Base-by-base conservation (phyloP, 176 grass and related monocot genomes). In the Thalia dealbata region DNA sequence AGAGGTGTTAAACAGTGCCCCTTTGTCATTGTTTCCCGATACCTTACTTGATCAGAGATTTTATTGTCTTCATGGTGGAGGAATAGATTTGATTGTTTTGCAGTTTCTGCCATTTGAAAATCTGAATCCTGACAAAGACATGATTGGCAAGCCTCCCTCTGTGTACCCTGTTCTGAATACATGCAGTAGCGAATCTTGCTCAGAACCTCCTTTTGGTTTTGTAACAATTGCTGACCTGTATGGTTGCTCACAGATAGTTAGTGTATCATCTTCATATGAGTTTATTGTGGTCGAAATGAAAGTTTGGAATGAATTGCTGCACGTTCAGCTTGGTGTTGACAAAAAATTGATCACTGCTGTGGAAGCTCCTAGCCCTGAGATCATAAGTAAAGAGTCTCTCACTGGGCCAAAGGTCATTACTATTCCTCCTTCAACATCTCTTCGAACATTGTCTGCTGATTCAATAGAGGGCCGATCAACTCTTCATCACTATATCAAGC, bases 41-140 rank as follows among this genome's bases (percentile, higher is more conserved):
- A 83, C 95, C 64, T 85, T 97, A 67, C 75, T 92, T 28, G 75
- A 81, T 27, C 89, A 97, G 56, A 84, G 83, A 82, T 97, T 97
- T 78, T 97, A 92, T 80, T 91, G 95, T 82, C 84, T 88, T 43
- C 95, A 97, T 89, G 85, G 86, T 79, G 90, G 95, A 64, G 95
- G 95, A 27, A 88, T 92, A 71, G 95, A 97, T 70, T 85, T 88
- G 58, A 63, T 93, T 54, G 78, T 83, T 3, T 64, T 97, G 63
- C 85, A 91, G 61, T 97, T 97, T 61, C 78, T 97, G 32, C 95
- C 90, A 42, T 97, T 93, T 75, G 88, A 89, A 55, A 32, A 75
- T 75, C 56, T 62, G 38, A 27, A 43, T 18, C 23, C 73, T 75
- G 82, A 82, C 48, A 83, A 81, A 14, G 82, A 88, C 61, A 84